phyloP scores from a whole-genome alignment of 2,329 filamentous ascomycete genomes.

The Plenodomus lindquistii region DNA sequence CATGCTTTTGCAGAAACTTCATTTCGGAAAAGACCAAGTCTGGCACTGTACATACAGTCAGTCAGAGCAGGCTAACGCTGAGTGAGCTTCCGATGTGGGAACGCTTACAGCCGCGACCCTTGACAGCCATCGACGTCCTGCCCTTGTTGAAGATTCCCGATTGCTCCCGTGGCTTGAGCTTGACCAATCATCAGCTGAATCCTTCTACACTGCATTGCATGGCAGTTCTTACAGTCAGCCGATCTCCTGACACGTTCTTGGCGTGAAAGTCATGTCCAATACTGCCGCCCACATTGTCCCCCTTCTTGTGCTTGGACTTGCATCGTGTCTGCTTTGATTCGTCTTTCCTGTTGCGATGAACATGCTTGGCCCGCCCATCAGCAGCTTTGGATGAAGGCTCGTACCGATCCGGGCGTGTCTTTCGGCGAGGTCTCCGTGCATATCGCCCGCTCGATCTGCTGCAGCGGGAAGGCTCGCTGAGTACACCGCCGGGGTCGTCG shows the following conservation, averaged over 20 bases:
- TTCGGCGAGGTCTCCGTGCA: slow-evolving; percentile 50
- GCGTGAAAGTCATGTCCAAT: slow-evolving; percentile 51
- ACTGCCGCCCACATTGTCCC: slow-evolving; percentile 41
- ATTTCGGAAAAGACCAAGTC: slow-evolving; percentile 58
- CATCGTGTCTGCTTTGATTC: slow-evolving; percentile 39
- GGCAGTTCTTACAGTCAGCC: slow-evolving; percentile 50
- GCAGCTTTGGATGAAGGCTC: slow-evolving; percentile 38
- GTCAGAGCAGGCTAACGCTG: slow-evolving; percentile 11
- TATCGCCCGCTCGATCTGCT: slow-evolving; percentile 37
- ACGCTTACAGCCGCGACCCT: slow-evolving; percentile 48
- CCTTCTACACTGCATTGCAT: slow-evolving; percentile 9
- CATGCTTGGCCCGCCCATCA: slow-evolving; percentile 29
- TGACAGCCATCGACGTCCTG: slow-evolving; percentile 50
- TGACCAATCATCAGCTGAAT: slow-evolving; percentile 30
- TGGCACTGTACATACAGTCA: slow-evolving; percentile 47
- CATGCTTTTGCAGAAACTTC: slow-evolving; percentile 51
- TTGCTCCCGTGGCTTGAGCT: slow-evolving; percentile 50
- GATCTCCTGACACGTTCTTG: slow-evolving; percentile 49
- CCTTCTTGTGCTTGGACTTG: slow-evolving; percentile 43
- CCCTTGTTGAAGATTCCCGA: slow-evolving; percentile 56
- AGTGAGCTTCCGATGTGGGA: slow-evolving; percentile 12
- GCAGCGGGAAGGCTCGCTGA: slow-evolving; percentile 16
- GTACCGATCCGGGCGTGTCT: slow-evolving; percentile 53
- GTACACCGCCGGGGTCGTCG: slow-evolving; percentile 17
- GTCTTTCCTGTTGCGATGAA: slow-evolving; percentile 18